A percentile compares a stretch with the other conserved stretches of the same genome.
phyloP scores from a whole-genome alignment of 2,329 filamentous ascomycete species.

The Epichloe coenophiala region DNA sequence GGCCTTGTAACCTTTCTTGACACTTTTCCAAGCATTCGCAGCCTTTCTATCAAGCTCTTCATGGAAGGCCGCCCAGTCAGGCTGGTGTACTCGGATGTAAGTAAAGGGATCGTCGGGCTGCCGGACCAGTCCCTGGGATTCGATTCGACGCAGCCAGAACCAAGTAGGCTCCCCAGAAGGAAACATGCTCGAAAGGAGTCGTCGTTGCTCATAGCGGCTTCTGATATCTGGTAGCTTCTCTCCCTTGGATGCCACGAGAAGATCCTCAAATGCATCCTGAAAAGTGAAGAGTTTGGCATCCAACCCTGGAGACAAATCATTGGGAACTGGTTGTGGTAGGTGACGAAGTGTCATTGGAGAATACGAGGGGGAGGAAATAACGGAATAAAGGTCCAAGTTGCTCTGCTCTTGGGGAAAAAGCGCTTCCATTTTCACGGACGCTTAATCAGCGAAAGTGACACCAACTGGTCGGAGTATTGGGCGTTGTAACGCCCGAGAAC shows the following conservation, averaged over 20 bases:
- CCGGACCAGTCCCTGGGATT: constrained; percentile 24
- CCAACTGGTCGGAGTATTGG: too few species aligned
- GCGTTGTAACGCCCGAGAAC: too few species aligned
- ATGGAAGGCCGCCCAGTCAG: constrained; percentile 18
- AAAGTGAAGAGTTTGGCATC: constrained; percentile 33
- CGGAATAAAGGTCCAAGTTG: constrained; percentile 9
- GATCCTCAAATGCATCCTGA: constrained; percentile 44
- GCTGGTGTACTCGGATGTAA: constrained; percentile 6
- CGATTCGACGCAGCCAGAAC: constrained; percentile 28
- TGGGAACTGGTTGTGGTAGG: constrained; percentile 33
- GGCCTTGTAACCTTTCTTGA: constrained; percentile 6
- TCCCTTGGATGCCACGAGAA: constrained; percentile 33
- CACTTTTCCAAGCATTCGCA: constrained; percentile 15
- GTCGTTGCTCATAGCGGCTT: constrained; percentile 21
- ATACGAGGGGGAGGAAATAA: constrained; percentile 15
- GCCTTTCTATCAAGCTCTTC: constrained; percentile 17
- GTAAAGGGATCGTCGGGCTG: constrained; percentile 14
- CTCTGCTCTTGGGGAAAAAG: not conserved
- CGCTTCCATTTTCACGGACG: not conserved
- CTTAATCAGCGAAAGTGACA: not conserved
- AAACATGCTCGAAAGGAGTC: constrained; percentile 24
- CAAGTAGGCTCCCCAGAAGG: constrained; percentile 26
- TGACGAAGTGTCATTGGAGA: constrained; percentile 24
- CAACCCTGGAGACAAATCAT: constrained; percentile 24
- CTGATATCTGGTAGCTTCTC: constrained; percentile 27